Evolutionary conservation across 2,329 filamentous ascomycete species (phyloP), one percentile per base, ranked within the genome.

Genomic region (Penicillium concentricum): DNA sequence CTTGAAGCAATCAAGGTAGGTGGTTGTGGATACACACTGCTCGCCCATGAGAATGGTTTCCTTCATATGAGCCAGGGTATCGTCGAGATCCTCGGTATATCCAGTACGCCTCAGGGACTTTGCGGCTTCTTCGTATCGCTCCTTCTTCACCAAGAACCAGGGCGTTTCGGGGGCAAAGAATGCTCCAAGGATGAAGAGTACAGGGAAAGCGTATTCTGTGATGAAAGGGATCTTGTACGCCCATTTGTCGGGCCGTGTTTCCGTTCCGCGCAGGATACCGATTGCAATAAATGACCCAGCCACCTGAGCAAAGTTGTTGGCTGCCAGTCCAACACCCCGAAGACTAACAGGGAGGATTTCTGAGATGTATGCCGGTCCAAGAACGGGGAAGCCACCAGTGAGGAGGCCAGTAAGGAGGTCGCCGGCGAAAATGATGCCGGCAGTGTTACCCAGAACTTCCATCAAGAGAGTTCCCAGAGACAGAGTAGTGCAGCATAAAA

Each of bases 321-420:
- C 64, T 2, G 67, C 67, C 3, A 69, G 64, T 4, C 64, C 63
- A 35, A 70, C 65, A 7, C 70, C 70, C 4, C 70, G 68, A 34
- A 73, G 59, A 0, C 64, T 66, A 9, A 73, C 58, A 4, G 70
- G 70, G 5, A 64, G 67, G 4, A 73, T 65, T 57, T 73, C 70
- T 16, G 63, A 60, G 13, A 70, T 66, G 48, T 72, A 73, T 8
- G 70, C 68, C 1, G 68, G 80, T 0, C 81, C 81, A 51, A 82
- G 82, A 26, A 84, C 81, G 5, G 83, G 83, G 66, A 84, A 87
- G 51, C 81, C 83, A 3, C 84, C 84, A n/a, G 85, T 76, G 0
- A 87, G 81, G 7, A 87, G 74, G 1, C 86, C 85, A 24, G 82
- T 81, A 0, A 88, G 75, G 2, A 88, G 74, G 74, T 87, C 84